Conservation (phyloP, 2,329 filamentous ascomycete genomes). For the Microdochium nivale region DNA sequence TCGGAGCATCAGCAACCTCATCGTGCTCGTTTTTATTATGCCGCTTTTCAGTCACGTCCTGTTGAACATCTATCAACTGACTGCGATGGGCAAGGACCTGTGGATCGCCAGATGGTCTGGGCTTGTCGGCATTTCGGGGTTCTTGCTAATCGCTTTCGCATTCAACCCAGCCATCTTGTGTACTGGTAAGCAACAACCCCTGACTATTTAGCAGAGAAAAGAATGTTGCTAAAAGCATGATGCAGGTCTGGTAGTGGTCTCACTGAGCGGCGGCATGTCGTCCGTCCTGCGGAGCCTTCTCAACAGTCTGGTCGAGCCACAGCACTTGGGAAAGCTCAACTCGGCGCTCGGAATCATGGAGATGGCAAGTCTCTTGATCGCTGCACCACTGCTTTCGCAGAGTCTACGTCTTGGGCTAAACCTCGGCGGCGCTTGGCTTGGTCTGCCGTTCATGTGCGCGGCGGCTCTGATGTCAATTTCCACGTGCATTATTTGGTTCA, state of each 20-base stretch:
- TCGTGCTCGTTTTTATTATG: constrained; percentile 28
- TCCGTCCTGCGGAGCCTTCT: constrained; percentile 38
- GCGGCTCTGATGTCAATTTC: constrained; percentile 21
- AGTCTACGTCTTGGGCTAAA: constrained; percentile 36
- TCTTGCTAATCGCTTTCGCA: constrained; percentile 28
- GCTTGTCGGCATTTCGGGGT: constrained; percentile 20
- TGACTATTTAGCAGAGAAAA: not conserved
- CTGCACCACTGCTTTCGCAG: constrained; percentile 35
- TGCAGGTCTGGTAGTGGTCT: constrained; percentile 32
- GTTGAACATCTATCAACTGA: constrained; percentile 17
- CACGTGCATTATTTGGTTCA: constrained; percentile 19
- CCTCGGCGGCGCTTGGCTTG: constrained; percentile 37
- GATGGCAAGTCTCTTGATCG: constrained; percentile 35
- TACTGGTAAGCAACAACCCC: not conserved
- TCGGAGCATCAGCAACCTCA: constrained; percentile 25
- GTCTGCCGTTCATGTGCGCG: constrained; percentile 37
- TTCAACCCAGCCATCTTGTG: constrained; percentile 24
- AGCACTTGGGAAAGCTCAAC: constrained; percentile 45
- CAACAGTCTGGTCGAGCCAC: constrained; percentile 43
- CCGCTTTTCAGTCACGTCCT: constrained; percentile 24
- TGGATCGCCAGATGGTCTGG: constrained; percentile 26
- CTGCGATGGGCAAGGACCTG: constrained; percentile 29
- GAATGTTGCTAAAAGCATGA: not conserved
- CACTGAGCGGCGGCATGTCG: constrained; percentile 33
- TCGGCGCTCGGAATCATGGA: constrained; percentile 42